These are phyloP conservation scores for Eimeria nieschulzi DNA, from an alignment of 169 alveolate species.

Conservation along the genomic window DNA sequence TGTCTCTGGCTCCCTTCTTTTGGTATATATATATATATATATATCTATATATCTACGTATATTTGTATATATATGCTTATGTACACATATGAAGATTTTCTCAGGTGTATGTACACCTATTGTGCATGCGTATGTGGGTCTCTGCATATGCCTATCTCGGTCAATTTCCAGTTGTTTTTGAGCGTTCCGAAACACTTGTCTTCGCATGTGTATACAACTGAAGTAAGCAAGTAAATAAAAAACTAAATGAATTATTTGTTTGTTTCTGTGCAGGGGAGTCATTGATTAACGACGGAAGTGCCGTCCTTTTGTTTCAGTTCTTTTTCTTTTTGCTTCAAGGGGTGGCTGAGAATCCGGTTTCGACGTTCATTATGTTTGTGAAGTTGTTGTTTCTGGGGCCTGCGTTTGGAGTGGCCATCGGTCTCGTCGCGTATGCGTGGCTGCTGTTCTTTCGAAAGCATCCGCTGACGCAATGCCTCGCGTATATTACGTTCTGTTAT, in stretches of 20 bases:
- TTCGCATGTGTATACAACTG: too few species aligned
- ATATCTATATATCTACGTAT: background rate
- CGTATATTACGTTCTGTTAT: slow-evolving; percentile 75
- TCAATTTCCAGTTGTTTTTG: background rate
- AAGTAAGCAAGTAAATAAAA: too few species aligned
- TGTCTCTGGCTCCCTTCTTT: background rate
- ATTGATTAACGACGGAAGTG: slow-evolving; percentile 89
- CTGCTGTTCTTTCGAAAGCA: slow-evolving; percentile 83
- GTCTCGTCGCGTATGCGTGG: slow-evolving; percentile 84
- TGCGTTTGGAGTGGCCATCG: slow-evolving; percentile 85
- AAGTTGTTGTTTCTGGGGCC: slow-evolving; percentile 87
- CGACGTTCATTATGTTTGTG: slow-evolving; percentile 82
- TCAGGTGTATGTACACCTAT: too few species aligned
- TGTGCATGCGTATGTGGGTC: too few species aligned
- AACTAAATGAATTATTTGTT: background rate
- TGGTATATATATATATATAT: background rate
- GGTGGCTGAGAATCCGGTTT: slow-evolving; percentile 78
- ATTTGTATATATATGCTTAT: background rate
- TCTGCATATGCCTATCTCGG: background rate
- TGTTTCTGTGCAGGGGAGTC: slow-evolving; percentile 79
- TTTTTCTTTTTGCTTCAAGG: slow-evolving; percentile 85
- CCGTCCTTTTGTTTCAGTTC: slow-evolving; percentile 88
- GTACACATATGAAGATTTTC: too few species aligned
- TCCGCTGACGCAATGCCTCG: slow-evolving; percentile 84
- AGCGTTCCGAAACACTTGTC: too few species aligned